phyloP scores from a whole-genome alignment of 2,329 filamentous ascomycete species.

The Fusarium transvaalense region DNA sequence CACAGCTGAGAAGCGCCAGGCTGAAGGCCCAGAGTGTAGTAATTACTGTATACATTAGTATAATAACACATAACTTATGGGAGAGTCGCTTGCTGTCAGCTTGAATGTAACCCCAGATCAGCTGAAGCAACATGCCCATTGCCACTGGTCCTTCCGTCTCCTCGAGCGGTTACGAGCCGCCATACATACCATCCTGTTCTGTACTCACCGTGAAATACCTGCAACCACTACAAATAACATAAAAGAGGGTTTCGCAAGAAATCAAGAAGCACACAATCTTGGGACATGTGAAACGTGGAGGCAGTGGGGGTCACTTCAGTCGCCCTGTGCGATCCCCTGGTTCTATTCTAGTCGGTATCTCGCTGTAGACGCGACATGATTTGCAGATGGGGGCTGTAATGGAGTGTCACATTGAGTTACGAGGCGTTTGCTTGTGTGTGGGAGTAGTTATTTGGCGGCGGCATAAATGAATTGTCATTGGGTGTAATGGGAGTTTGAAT shows the following conservation, averaged over 20 bases:
- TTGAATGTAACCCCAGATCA: conserved; percentile 33
- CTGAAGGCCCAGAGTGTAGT: conserved; percentile 11
- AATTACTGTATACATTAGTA: neutral
- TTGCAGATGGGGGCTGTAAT: conserved; percentile 21
- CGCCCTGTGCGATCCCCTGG: conserved; percentile 16
- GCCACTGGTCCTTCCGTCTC: conserved; percentile 8
- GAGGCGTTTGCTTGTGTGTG: conserved; percentile 20
- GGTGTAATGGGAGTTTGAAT: neutral
- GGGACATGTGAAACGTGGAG: conserved; percentile 36
- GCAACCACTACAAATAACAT: conserved; percentile 23
- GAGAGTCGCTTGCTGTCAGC: conserved; percentile 25
- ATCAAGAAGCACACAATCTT: conserved; percentile 9
- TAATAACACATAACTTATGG: neutral
- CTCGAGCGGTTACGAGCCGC: conserved; percentile 39
- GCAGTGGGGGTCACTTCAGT: conserved; percentile 26
- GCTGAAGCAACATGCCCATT: conserved; percentile 19
- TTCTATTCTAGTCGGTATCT: conserved; percentile 35
- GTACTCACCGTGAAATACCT: conserved; percentile 8
- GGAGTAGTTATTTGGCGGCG: conserved; percentile 13
- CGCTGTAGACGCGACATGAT: conserved; percentile 37
- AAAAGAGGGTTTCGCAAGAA: conserved; percentile 19
- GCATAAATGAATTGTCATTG: neutral
- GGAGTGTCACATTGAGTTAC: conserved; percentile 40
- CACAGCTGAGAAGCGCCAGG: conserved; percentile 27
- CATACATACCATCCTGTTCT: neutral